A percentile compares a stretch with the other conserved stretches of the same genome.
phyloP scores from a whole-genome alignment of 2,329 filamentous ascomycete genomes.

The Alternaria tenuissima region DNA sequence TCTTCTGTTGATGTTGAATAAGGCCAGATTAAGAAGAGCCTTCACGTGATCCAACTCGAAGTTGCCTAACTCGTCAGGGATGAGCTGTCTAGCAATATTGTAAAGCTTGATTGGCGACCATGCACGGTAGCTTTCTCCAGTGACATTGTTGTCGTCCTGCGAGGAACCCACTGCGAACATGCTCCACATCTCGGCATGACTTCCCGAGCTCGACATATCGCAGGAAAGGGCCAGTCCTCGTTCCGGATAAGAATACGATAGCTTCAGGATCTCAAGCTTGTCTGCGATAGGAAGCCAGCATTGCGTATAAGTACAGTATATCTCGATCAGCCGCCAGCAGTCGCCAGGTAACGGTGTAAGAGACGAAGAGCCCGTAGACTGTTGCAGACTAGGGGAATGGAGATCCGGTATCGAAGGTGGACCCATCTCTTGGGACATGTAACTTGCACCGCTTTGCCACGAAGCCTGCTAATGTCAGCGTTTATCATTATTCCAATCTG shows the following conservation, averaged over 20 bases:
- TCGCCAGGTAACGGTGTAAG: conserved; percentile 58
- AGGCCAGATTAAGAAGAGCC: conserved; percentile 59
- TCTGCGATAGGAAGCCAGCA: conserved; percentile 78
- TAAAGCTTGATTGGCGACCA: conserved; percentile 28
- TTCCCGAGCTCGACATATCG: conserved; percentile 40
- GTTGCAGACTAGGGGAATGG: conserved; percentile 27
- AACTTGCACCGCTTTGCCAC: conserved; percentile 4
- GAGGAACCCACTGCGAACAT: conserved; percentile 52
- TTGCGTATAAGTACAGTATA: conserved; percentile 76
- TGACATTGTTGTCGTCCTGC: conserved; percentile 16
- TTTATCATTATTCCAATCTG: not conserved
- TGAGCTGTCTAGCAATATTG: conserved; percentile 33
- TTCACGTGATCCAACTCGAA: conserved; percentile 52
- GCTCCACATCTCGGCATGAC: conserved; percentile 56
- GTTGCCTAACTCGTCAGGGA: conserved; percentile 37
- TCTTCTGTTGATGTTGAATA: conserved; percentile 68
- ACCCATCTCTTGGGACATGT: not conserved
- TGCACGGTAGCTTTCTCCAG: conserved; percentile 3
- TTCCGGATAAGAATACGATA: conserved; percentile 62
- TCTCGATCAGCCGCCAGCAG: conserved; percentile 62
- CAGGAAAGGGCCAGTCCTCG: conserved; percentile 47
- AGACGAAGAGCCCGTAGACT: not conserved
- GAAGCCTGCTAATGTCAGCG: conserved; percentile 9
- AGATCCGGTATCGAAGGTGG: not conserved
- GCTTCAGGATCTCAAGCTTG: conserved; percentile 67